A percentile compares a stretch with the other conserved stretches of the same genome.
phyloP scores from a whole-genome alignment of 305 asterid genomes.

The Lippia alba region DNA sequence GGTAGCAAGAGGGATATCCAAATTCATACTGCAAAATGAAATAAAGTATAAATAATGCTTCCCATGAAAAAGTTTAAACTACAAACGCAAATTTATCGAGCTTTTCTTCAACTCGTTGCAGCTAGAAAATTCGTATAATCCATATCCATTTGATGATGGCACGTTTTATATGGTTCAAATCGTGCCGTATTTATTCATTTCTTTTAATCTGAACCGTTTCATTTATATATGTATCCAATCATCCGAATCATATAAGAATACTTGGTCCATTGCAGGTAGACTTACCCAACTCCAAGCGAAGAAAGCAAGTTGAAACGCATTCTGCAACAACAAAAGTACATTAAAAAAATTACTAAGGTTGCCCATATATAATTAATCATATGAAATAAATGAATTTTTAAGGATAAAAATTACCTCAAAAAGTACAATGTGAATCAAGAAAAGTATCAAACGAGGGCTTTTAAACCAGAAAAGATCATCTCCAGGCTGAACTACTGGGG shows the following conservation, averaged over 20 bases:
- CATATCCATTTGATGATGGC: too few relatives aligned
- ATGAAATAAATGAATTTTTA: background rate
- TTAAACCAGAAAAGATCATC: slow-evolving; percentile 78
- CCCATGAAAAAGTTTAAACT: background rate
- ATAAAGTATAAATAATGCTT: background rate
- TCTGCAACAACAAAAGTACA: slow-evolving; percentile 44
- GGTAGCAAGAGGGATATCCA: slow-evolving; percentile 69
- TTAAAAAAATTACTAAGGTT: slow-evolving; percentile 29
- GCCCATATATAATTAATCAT: background rate
- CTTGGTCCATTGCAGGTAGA: background rate
- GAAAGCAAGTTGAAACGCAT: slow-evolving; percentile 81
- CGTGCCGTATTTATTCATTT: too few relatives aligned
- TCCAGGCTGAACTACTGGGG: slow-evolving; percentile 57
- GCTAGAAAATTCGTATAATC: background rate
- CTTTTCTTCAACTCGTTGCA: background rate
- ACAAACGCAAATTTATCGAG: background rate
- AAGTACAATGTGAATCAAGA: slow-evolving; percentile 64
- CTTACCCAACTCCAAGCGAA: slow-evolving; percentile 77
- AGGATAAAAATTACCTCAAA: slow-evolving; percentile 48
- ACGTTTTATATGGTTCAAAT: too few relatives aligned
- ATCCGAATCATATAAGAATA: too few relatives aligned
- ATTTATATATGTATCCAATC: too few relatives aligned
- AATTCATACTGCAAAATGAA: slow-evolving; percentile 53
- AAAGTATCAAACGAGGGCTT: slow-evolving; percentile 54
- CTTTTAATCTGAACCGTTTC: too few relatives aligned